Evolutionary conservation across 1,284 basidiomycete species (phyloP).

Genomic region (Mycena sp.): DNA sequence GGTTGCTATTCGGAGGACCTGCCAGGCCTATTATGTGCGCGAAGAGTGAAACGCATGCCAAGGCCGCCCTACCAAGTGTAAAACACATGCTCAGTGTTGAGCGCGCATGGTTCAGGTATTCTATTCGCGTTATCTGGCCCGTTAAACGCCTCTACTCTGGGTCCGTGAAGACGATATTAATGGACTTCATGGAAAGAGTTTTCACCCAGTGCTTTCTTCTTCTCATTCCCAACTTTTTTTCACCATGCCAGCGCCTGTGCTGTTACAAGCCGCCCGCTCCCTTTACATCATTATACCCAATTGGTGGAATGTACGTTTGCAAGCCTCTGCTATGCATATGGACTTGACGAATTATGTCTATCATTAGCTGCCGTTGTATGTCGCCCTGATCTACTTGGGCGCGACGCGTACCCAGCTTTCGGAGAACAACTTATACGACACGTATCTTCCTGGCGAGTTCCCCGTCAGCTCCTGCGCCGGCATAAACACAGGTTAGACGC

Average conservation of each 20-base stretch:
- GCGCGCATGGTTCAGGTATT: too few species aligned
- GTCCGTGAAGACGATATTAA: too few species aligned
- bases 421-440: slow-evolving; percentile 24
- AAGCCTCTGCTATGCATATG: not conserved
- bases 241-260: not conserved
- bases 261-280: not conserved
- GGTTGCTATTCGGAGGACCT: too few species aligned
- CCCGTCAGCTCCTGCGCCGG: slow-evolving; percentile 16
- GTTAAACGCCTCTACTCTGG: too few species aligned
- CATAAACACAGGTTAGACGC: slow-evolving; percentile 15
- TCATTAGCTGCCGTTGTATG: slow-evolving; percentile 19
- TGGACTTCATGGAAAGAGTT: too few species aligned
- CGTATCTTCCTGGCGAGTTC: slow-evolving; percentile 17
- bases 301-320: slow-evolving; percentile 12
- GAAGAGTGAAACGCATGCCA: too few species aligned
- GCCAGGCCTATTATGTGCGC: too few species aligned
- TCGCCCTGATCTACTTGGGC: slow-evolving; percentile 23
- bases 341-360: not conserved
- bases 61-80: too few species aligned
- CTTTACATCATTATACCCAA: slow-evolving; percentile 17
- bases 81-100: too few species aligned
- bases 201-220: too few species aligned
- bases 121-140: too few species aligned
- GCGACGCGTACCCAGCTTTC: slow-evolving; percentile 17
- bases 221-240: not conserved